Percentiles rank a stretch among this genome's conserved stretches.
phyloP scores from a whole-genome alignment of 768 basidiomycete genomes.

The Chalciporus piperatus region DNA sequence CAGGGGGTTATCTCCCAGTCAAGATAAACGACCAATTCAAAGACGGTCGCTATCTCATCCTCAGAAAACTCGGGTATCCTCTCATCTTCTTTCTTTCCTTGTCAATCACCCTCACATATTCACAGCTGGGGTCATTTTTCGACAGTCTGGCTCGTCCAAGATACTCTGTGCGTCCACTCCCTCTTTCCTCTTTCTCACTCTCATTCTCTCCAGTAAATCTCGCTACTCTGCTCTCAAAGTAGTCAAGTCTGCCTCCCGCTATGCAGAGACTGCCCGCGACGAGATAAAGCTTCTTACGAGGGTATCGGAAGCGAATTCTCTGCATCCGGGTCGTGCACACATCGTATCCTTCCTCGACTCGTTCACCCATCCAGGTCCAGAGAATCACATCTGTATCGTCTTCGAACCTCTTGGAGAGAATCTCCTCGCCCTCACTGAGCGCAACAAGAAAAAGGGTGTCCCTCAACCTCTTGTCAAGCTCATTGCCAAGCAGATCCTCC shows the following conservation, averaged over 20 bases:
- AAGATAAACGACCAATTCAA: constrained; percentile 84
- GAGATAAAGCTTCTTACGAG: constrained; percentile 90
- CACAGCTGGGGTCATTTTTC: constrained; percentile 92
- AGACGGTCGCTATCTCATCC: constrained; percentile 76
- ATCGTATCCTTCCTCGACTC: constrained; percentile 91
- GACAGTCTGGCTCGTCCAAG: constrained; percentile 89
- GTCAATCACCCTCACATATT: constrained; percentile 13
- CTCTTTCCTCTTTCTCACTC: constrained; percentile 6
- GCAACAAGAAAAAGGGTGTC: constrained; percentile 81
- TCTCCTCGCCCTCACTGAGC: constrained; percentile 68
- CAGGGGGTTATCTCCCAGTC: constrained; percentile 78
- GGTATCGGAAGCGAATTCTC: constrained; percentile 66
- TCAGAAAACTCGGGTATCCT: constrained; percentile 84
- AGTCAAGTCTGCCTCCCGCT: constrained; percentile 91
- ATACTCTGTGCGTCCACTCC: constrained; percentile 55
- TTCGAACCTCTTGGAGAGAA: constrained; percentile 86
- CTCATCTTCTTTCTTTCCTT: neutral
- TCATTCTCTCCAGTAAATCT: constrained; percentile 46
- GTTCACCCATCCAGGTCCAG: constrained; percentile 73
- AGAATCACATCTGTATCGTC: constrained; percentile 87
- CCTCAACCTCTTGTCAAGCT: constrained; percentile 79
- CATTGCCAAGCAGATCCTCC: constrained; percentile 81
- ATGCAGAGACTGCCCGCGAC: constrained; percentile 94
- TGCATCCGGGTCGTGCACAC: constrained; percentile 75
- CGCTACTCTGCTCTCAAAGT: constrained; percentile 91